phyloP scores from a whole-genome alignment of 768 basidiomycete species.

The Leccinum uliginosum region DNA sequence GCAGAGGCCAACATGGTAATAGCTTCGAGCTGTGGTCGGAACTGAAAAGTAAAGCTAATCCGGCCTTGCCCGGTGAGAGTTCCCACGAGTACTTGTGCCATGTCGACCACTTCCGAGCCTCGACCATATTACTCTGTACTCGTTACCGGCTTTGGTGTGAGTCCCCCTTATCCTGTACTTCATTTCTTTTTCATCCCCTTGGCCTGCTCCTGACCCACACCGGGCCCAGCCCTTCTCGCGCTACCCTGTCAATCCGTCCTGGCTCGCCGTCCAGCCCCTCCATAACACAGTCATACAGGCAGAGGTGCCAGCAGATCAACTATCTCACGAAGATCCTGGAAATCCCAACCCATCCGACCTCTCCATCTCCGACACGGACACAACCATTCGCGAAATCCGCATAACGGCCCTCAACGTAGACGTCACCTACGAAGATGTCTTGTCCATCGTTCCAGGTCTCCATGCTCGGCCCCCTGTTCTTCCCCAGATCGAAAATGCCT shows the following conservation, averaged over 20 bases:
- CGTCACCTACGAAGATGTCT: constrained; percentile 54
- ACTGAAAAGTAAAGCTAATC: constrained; percentile 1
- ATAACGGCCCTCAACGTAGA: constrained; percentile 58
- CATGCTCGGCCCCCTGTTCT: constrained; percentile 55
- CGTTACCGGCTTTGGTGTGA: constrained; percentile 52
- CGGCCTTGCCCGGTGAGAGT: constrained; percentile 10
- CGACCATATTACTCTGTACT: constrained; percentile 43
- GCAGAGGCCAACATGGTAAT: constrained; percentile 52
- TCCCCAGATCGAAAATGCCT: constrained; percentile 37
- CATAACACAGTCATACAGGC: constrained; percentile 50
- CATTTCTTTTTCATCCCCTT: constrained; percentile 19
- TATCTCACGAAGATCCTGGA: constrained; percentile 14
- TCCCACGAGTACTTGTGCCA: constrained; percentile 13
- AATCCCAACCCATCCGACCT: neutral
- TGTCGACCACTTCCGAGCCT: constrained; percentile 25
- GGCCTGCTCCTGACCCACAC: constrained; percentile 15
- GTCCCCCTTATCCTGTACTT: constrained; percentile 28
- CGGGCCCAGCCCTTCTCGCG: constrained; percentile 50
- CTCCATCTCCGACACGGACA: constrained; percentile 6
- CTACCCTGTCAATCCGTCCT: constrained; percentile 61
- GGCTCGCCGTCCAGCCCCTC: constrained; percentile 62
- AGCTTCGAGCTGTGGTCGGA: neutral
- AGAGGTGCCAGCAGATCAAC: constrained; percentile 31
- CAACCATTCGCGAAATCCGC: constrained; percentile 42
- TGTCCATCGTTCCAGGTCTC: constrained; percentile 50